These are phyloP conservation scores for Phaeophleospora eucalypticola DNA, from an alignment of 2,329 filamentous ascomycete species.

Conservation along the genomic window DNA sequence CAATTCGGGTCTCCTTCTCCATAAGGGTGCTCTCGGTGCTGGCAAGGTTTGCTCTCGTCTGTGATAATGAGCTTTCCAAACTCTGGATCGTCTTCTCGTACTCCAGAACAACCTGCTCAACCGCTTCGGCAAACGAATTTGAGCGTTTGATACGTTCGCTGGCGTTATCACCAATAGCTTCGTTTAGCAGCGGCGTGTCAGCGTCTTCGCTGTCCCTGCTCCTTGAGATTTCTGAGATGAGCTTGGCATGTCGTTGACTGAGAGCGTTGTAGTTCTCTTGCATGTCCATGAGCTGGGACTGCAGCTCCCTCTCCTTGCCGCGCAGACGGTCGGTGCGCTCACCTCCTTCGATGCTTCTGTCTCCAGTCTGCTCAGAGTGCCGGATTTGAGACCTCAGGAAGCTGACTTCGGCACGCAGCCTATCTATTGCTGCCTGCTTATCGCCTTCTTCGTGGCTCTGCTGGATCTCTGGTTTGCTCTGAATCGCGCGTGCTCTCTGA, in stretches of 20 bases:
- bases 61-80: slow-evolving; percentile 85
- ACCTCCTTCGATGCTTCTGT: slow-evolving; percentile 63
- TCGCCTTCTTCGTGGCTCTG: slow-evolving; percentile 83
- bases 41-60: slow-evolving; percentile 77
- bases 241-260: slow-evolving; percentile 87
- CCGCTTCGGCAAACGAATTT: slow-evolving; percentile 90
- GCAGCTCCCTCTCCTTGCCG: slow-evolving; percentile 70
- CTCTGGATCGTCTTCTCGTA: slow-evolving; percentile 98
- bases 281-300: slow-evolving; percentile 85
- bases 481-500: slow-evolving; percentile 89
- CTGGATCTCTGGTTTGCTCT: slow-evolving; percentile 95
- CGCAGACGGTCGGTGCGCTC: slow-evolving; percentile 54
- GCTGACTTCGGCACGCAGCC: slow-evolving; percentile 86
- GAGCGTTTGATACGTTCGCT: slow-evolving; percentile 88
- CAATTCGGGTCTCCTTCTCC: slow-evolving; percentile 90
- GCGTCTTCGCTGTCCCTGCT: slow-evolving; percentile 63
- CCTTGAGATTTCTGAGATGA: slow-evolving; percentile 89
- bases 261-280: slow-evolving; percentile 94
- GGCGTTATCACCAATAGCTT: slow-evolving; percentile 69
- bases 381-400: slow-evolving; percentile 93
- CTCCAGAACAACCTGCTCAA: slow-evolving; percentile 92
- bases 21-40: slow-evolving; percentile 80
- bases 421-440: slow-evolving; percentile 88
- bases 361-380: slow-evolving; percentile 66
- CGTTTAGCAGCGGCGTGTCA: slow-evolving; percentile 57